Evolutionary conservation across 176 grass and related monocot genomes (phyloP), one percentile per base, ranked within the genome.

Genomic region (Raddia distichophylla): DNA sequence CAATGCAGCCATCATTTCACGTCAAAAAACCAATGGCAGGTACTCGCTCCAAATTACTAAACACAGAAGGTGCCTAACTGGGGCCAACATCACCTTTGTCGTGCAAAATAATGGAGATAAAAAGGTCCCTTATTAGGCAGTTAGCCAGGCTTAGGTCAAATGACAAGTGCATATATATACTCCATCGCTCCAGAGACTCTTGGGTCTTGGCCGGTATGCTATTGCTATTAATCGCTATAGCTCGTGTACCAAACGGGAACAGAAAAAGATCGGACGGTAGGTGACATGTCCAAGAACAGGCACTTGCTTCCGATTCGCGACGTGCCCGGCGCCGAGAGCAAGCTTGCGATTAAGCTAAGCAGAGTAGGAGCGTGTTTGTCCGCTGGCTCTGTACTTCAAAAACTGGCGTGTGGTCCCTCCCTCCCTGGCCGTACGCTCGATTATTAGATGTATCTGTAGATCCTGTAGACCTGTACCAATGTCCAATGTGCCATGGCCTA

Each of bases 251-350:
- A 84, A 84, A 67, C 52, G 54, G 73, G 49, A 60, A 62, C 67
- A 53, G 53, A 79, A 64, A 52, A 18, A 64, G 56, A 73, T 65
- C 0, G 65, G 57, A 37, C 46, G 75, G 75, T 79, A 73, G 83
- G 83, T 79, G 48, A 47, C 57, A 63, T 3, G 48, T 82, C 80
- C 10, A 19, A 19, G 44, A 34, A 7, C 18, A 2, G 7, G 44
- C 42, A 51, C 65, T 58, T 51, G 56, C 56, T 16, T 51, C 66
- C 40, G 15, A 33, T 17, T 69, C 69, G 40, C 19, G 8, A 3
- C 8, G 4, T 7, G 78, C 51, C 34, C 55, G 33, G 13, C 16
- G 13, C 2, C 54, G 40, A 69, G 42, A 47, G 22, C 40, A 35
- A 55, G 17, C 3, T 64, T 67, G 17, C 43, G 17, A 2, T 40